A percentile compares a stretch with the other conserved stretches of the same genome.
phyloP scores from a whole-genome alignment of 2,329 filamentous ascomycete species.

The Talaromyces piceae region DNA sequence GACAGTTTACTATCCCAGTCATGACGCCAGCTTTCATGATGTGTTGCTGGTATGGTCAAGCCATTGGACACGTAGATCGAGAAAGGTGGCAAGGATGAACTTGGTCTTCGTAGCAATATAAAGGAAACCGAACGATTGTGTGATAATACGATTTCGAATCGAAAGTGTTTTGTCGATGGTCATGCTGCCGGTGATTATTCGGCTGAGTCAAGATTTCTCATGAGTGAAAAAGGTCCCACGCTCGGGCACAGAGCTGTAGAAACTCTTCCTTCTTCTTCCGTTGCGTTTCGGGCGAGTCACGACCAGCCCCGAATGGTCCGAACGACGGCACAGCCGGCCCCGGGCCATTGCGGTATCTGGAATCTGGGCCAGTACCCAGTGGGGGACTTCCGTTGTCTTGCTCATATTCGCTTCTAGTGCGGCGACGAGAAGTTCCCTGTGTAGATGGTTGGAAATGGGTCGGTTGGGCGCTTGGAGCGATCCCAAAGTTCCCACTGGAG shows the following conservation, averaged over 20 bases:
- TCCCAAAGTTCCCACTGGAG: constrained; percentile 23
- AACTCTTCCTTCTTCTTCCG: constrained; percentile 90
- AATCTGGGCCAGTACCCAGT: constrained; percentile 63
- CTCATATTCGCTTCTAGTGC: constrained; percentile 85
- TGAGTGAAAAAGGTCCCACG: constrained; percentile 97
- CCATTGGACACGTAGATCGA: neutral
- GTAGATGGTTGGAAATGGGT: constrained; percentile 37
- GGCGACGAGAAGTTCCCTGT: constrained; percentile 50
- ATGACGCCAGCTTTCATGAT: neutral
- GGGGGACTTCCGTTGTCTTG: constrained; percentile 78
- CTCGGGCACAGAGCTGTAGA: constrained; percentile 72
- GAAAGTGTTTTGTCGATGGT: too few relatives aligned
- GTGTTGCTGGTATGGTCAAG: neutral
- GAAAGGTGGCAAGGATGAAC: neutral
- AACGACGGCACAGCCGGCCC: constrained; percentile 31
- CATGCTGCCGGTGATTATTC: too few relatives aligned
- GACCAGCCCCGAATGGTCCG: constrained; percentile 71
- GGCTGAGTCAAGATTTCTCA: constrained; percentile 29
- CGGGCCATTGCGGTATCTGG: constrained; percentile 32
- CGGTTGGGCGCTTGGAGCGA: constrained; percentile 57
- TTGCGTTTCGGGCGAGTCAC: constrained; percentile 76
- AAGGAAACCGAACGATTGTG: neutral
- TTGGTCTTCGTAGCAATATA: neutral
- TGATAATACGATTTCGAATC: neutral
- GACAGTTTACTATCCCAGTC: neutral